These are phyloP conservation scores for Heimioporus sp. DNA, from an alignment of 768 basidiomycete genomes.

Conservation along the genomic window DNA sequence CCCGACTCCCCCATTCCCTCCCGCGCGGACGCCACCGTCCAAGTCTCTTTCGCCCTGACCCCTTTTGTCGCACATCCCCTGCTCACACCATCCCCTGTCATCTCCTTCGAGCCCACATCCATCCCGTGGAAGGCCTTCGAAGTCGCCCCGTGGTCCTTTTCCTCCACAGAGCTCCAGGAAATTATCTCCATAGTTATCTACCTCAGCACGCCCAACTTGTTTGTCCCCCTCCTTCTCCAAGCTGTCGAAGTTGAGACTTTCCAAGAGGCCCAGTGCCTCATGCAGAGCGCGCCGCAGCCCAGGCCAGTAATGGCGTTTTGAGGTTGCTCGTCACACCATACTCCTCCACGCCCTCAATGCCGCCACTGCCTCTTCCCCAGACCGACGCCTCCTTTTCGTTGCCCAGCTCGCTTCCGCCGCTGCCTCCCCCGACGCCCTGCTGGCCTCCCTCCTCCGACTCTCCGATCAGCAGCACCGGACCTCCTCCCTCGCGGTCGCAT, in stretches of 20 bases:
- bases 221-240: slow-evolving; percentile 66
- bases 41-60: slow-evolving; percentile 8
- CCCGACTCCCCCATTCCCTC: background rate
- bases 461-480: slow-evolving; percentile 71
- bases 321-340: slow-evolving; percentile 65
- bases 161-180: slow-evolving; percentile 59
- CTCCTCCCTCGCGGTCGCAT: slow-evolving; percentile 70
- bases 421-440: slow-evolving; percentile 55
- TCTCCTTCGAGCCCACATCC: slow-evolving; percentile 56
- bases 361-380: slow-evolving; percentile 25
- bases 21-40: slow-evolving; percentile 13
- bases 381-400: slow-evolving; percentile 43
- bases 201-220: slow-evolving; percentile 63
- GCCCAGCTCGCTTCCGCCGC: slow-evolving; percentile 60
- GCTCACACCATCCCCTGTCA: slow-evolving; percentile 45
- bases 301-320: slow-evolving; percentile 68
- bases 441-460: slow-evolving; percentile 56
- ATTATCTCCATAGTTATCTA: slow-evolving; percentile 74
- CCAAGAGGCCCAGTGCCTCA: slow-evolving; percentile 58
- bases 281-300: slow-evolving; percentile 48
- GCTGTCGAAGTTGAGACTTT: slow-evolving; percentile 59
- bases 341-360: slow-evolving; percentile 68
- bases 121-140: slow-evolving; percentile 65
- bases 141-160: slow-evolving; percentile 61
- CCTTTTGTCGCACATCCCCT: slow-evolving; percentile 29